phyloP scores from a whole-genome alignment of 108 stramenopile genomes.

The Pseudonitzschia delicatissima region DNA sequence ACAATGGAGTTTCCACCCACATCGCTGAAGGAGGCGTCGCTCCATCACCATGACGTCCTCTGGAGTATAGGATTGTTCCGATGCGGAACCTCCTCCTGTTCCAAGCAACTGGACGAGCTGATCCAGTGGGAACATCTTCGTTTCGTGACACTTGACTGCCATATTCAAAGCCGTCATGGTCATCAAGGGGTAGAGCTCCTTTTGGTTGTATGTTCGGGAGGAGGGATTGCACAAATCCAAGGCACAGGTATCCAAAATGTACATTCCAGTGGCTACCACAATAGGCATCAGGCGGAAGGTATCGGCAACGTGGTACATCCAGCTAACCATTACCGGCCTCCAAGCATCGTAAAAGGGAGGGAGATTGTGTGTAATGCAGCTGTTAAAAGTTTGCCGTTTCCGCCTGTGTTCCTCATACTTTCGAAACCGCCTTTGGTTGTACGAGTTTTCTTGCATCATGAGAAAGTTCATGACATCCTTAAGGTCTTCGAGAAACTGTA shows the following conservation, averaged over 20 bases:
- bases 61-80: not conserved
- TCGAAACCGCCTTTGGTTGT: not conserved
- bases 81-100: not conserved
- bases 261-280: constrained; percentile 2
- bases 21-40: not conserved
- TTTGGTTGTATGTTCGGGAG: not conserved
- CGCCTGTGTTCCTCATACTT: not conserved
- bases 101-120: constrained; percentile 4
- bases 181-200: constrained; percentile 7
- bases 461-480: not conserved
- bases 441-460: not conserved
- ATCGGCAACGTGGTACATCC: constrained; percentile 14
- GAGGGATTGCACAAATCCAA: not conserved
- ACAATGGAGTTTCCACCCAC: constrained; percentile 12
- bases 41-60: constrained; percentile 7
- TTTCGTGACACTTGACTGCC: constrained; percentile 18
- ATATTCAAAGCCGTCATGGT: constrained; percentile 8
- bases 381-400: too few species aligned
- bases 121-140: constrained; percentile 17
- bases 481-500: not conserved
- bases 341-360: constrained; percentile 7
- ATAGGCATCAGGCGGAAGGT: constrained; percentile 8
- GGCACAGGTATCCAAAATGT: constrained; percentile 9
- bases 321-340: constrained; percentile 6
- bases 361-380: not conserved